Evolutionary conservation across 192 early-diverging fungal species (phyloP), one percentile per base, ranked within the genome.

Genomic region (Kickxella alabastrina): DNA sequence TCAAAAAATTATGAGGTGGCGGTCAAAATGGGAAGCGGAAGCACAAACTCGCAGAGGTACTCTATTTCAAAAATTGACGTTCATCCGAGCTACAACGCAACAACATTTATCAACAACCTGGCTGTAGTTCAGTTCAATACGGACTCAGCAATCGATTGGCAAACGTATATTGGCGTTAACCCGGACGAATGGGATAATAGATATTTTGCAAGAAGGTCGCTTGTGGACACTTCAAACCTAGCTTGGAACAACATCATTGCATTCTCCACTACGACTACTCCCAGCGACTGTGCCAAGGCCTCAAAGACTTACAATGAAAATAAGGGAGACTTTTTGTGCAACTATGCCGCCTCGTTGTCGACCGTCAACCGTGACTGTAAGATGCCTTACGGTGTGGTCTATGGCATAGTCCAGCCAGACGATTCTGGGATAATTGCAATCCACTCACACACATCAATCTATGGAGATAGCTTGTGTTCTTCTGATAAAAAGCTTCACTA

Each of bases 321-420:
- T 36, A 38, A 10, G 1, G 44, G 27, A 10, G 69, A 73, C 32
- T 73, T 73, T 53, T 44, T 73, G 31, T 73, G 69, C 36, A 73
- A 65, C 40, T 61, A 61, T 10, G 48, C 62, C 0, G 62, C 28
- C 15, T 31, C 54, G 0, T 36, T 39, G 3, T 72, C 68, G 2
- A 57, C 61, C 23, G 41, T 49, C 18, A 65, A 73, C 37, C 19
- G 27, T 4, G 44, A 24, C 0, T 73, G 69, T 35, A 52, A 41
- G 17, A 24, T 65, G 6, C 69, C 69, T 15, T 73, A 65, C 46
- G 69, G 69, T n/a, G 48, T 54, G 4, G 69, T 73, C 0, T 62
- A 51, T 56, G 58, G 52, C 7, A 53, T 59, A 6, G 54, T 73
- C 10, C 53, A 73, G 62, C 68, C 68, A 5, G 54, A 26, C 27